These are phyloP conservation scores for Prunus kanzakura DNA, from an alignment of 306 rosid genomes.

Conservation along the genomic window DNA sequence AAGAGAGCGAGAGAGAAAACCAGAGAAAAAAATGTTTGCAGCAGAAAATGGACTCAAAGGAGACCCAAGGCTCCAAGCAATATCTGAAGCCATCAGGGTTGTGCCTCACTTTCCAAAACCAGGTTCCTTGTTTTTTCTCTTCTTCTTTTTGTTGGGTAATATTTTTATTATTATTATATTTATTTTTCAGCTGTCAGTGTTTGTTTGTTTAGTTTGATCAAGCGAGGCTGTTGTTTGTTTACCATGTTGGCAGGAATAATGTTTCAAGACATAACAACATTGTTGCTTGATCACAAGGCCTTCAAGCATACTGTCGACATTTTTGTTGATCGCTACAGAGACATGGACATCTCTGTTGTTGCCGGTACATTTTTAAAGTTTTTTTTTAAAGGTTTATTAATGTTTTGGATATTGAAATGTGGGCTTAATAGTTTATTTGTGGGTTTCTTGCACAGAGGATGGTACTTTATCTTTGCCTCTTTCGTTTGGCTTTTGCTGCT, in stretches of 20 bases:
- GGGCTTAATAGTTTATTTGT: not conserved
- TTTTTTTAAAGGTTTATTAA: not conserved
- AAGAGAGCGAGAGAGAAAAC: not conserved
- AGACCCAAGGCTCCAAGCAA: constrained; percentile 92
- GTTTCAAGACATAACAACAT: constrained; percentile 98
- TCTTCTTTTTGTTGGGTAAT: not conserved
- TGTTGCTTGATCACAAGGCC: constrained; percentile 94
- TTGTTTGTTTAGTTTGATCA: constrained; percentile 6
- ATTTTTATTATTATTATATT: not conserved
- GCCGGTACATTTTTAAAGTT: constrained; percentile 51
- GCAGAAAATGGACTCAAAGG: constrained; percentile 92
- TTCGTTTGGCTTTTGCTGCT: not conserved
- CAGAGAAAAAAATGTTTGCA: constrained; percentile 62
- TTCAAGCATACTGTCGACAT: constrained; percentile 91
- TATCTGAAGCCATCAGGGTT: constrained; percentile 83
- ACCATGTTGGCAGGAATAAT: constrained; percentile 64
- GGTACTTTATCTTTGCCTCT: not conserved
- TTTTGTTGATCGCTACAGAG: constrained; percentile 98
- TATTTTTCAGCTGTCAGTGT: not conserved
- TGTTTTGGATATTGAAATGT: constrained; percentile 2
- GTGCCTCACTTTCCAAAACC: constrained; percentile 95
- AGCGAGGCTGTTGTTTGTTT: constrained; percentile 14
- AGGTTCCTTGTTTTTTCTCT: constrained; percentile 34
- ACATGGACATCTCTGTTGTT: constrained; percentile 93
- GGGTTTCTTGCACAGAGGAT: not conserved